A percentile compares a stretch with the other conserved stretches of the same genome.
phyloP scores from a whole-genome alignment of 257 asterid species.

The Coffea eugenioides region DNA sequence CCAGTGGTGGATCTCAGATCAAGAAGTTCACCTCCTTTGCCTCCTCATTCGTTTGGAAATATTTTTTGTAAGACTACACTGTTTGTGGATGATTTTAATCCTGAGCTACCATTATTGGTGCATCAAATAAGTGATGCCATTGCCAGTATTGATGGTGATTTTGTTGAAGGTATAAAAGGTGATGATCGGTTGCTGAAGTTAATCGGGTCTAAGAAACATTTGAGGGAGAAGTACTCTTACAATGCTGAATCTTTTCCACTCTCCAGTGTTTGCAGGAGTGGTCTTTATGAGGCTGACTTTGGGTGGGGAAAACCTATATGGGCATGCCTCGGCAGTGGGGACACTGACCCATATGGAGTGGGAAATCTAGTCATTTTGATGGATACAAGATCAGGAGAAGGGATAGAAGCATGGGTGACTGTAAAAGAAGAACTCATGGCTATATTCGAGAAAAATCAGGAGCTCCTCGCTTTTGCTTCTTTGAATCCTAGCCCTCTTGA shows the following conservation, averaged over 20 bases:
- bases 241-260: not conserved
- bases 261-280: not conserved
- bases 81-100: not conserved
- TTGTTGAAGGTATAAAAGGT: not conserved
- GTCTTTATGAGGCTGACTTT: not conserved
- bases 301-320: constrained; percentile 17
- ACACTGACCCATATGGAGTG: not conserved
- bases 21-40: not conserved
- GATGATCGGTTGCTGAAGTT: not conserved
- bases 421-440: not conserved
- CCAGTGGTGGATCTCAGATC: not conserved
- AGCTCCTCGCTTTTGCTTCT: constrained; percentile 4
- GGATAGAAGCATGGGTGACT: constrained; percentile 4
- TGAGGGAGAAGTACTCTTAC: not conserved
- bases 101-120: not conserved
- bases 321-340: not conserved
- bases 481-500: constrained; percentile 1
- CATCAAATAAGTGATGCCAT: not conserved
- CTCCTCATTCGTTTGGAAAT: constrained; percentile 6
- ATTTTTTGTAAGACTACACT: not conserved
- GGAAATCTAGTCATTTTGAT: not conserved
- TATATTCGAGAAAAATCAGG: not conserved
- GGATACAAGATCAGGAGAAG: constrained; percentile 1
- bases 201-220: no score
- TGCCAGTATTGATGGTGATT: not conserved